Percentiles rank a stretch among this genome's conserved stretches.
Evolutionary conservation across 2,329 filamentous ascomycete species (phyloP).

Genomic region (Diaporthe vaccinii): DNA sequence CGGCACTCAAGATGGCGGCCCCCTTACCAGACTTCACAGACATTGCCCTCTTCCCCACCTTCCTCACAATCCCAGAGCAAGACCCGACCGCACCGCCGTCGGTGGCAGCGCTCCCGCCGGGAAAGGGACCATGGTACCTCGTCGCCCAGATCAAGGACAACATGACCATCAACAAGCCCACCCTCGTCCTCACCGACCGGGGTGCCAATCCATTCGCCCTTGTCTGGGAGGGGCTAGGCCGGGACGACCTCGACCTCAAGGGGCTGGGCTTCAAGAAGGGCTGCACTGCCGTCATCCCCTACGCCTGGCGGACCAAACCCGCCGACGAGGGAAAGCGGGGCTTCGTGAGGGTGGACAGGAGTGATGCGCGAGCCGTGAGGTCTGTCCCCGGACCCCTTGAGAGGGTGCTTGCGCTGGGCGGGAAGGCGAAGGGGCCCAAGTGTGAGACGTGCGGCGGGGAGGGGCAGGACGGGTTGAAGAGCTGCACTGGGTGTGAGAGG

Average conservation of each 20-base stretch:
- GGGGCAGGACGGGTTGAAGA: slow-evolving; percentile 50
- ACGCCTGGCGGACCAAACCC: slow-evolving; percentile 52
- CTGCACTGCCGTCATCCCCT: slow-evolving; percentile 54
- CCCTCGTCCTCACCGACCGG: slow-evolving; percentile 59
- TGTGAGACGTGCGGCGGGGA: slow-evolving; percentile 49
- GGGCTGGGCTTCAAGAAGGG: slow-evolving; percentile 53
- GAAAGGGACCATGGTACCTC: slow-evolving; percentile 51
- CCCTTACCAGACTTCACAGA: slow-evolving; percentile 51
- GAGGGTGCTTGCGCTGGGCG: slow-evolving; percentile 47
- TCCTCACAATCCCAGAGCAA: slow-evolving; percentile 41
- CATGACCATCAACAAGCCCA: slow-evolving; percentile 64
- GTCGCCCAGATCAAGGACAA: slow-evolving; percentile 61
- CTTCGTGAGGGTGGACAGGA: slow-evolving; percentile 53
- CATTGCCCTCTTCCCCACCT: slow-evolving; percentile 52
- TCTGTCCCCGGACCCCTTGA: slow-evolving; percentile 51
- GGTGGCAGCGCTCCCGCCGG: background rate
- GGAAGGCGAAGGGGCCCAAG: slow-evolving; percentile 42
- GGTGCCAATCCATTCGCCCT: slow-evolving; percentile 58
- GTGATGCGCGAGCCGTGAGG: slow-evolving; percentile 50
- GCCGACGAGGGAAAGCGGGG: slow-evolving; percentile 54
- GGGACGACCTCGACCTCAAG: slow-evolving; percentile 52
- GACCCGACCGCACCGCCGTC: slow-evolving; percentile 14
- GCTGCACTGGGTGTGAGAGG: slow-evolving; percentile 59
- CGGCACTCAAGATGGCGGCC: slow-evolving; percentile 35
- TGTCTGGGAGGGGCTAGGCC: slow-evolving; percentile 57